Percentiles rank a stretch among this genome's conserved stretches.
phyloP scores from a whole-genome alignment of 2,329 filamentous ascomycete genomes.

The Westerdykella ornata region DNA sequence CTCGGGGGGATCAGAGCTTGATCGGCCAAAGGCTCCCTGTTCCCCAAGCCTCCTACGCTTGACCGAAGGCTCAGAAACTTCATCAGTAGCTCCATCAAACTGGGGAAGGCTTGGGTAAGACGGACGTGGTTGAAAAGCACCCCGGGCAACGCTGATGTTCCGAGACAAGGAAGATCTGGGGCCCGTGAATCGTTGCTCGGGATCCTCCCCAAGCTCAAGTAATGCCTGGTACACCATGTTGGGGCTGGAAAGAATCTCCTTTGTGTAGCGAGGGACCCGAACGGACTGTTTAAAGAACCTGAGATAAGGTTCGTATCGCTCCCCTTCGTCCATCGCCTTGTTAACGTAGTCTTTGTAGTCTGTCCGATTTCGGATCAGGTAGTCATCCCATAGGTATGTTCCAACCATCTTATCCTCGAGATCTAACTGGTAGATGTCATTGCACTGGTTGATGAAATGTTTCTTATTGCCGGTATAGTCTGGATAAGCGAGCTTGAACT shows the following conservation, averaged over 20 bases:
- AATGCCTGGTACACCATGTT: not conserved
- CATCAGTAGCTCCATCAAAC: not conserved
- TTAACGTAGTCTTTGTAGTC: slow-evolving; percentile 26
- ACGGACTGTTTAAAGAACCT: not conserved
- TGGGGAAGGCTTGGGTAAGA: not conserved
- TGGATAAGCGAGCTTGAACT: slow-evolving; percentile 31
- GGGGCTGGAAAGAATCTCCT: not conserved
- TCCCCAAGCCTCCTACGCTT: not conserved
- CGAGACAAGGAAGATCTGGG: not conserved
- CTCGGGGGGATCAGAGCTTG: not conserved
- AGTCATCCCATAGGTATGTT: slow-evolving; percentile 38
- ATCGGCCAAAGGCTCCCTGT: not conserved
- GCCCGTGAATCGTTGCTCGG: not conserved
- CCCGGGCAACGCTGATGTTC: not conserved
- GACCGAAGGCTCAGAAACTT: not conserved
- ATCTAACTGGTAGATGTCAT: slow-evolving; percentile 23
- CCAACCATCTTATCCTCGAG: slow-evolving; percentile 29
- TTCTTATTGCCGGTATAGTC: slow-evolving; percentile 28
- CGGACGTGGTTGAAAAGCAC: not conserved
- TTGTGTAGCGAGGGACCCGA: not conserved
- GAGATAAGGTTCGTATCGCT: not conserved
- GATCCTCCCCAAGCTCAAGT: not conserved
- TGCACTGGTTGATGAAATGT: slow-evolving; percentile 31
- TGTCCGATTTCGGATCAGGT: slow-evolving; percentile 28
- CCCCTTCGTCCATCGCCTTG: slow-evolving; percentile 1